Percentiles rank a stretch among this genome's conserved stretches.
Evolutionary conservation across 2,329 filamentous ascomycete species (phyloP).

Genomic region (Phoma sp.): DNA sequence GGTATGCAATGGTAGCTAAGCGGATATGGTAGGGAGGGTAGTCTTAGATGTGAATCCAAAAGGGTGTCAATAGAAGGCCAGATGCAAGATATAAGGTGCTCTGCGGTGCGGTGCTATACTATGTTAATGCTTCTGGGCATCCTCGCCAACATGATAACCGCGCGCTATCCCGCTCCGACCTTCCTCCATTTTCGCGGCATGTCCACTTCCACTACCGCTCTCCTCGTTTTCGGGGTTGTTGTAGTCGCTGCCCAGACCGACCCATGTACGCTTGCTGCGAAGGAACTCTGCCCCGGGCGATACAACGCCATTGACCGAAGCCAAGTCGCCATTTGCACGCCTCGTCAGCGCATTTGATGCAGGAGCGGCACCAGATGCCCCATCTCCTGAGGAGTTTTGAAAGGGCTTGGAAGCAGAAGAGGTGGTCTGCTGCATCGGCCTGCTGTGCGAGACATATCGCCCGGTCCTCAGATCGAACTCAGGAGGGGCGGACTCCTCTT

Average conservation of each 20-base stretch:
- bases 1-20: conserved; percentile 97
- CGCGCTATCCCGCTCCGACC: conserved; percentile 86
- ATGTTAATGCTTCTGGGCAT: conserved; percentile 20
- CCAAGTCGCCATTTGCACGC: conserved; percentile 72
- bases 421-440: conserved; percentile 64
- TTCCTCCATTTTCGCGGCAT: conserved; percentile 76
- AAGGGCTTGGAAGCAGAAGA: neutral
- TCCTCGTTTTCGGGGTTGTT: conserved; percentile 56
- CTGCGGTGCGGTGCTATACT: neutral
- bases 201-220: conserved; percentile 61
- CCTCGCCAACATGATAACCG: conserved; percentile 79
- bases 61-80: neutral
- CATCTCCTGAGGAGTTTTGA: neutral
- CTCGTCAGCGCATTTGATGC: conserved; percentile 65
- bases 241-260: conserved; percentile 88
- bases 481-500: conserved; percentile 72
- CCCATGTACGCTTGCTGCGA: conserved; percentile 84
- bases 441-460: conserved; percentile 76
- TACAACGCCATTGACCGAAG: conserved; percentile 81
- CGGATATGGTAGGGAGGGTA: conserved; percentile 77
- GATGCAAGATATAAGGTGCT: neutral
- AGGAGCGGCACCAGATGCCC: conserved; percentile 7
- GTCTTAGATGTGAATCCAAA: neutral
- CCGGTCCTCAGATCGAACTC: conserved; percentile 93
- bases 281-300: conserved; percentile 92